Evolutionary conservation across 257 asterid species (phyloP), one percentile per base, ranked within the genome.

Genomic region (Eucommia ulmoides): DNA sequence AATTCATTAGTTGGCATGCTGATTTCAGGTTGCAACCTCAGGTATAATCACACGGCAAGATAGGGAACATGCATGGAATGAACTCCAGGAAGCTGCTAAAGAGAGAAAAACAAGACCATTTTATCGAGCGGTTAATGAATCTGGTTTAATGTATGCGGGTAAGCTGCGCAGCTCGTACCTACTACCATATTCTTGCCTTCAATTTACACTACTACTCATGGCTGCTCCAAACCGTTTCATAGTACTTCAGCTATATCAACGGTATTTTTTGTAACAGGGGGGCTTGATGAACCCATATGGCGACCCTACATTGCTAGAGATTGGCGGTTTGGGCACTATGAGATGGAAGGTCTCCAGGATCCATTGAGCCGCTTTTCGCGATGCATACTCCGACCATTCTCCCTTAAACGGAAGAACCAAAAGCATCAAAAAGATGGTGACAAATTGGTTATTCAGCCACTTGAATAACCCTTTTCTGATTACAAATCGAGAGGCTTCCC

Each of bases 101-200:
- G 93, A 74, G 65, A 76, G 74, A 44, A 77, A 74, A 60, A 71
- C 61, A 3, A 76, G 98, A 61, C 94, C 96, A 19, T 85, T 89
- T 56, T 89, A 78, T 64, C 83, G 94, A 45, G 81, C 84, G 20
- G 85, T 73, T 25, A 53, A 82, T 71, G 80, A 82, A 61, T 52
- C 55, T 45, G 94, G 92, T 41, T 71, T 82, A n/a, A 89, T 89
- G 98, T 89, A 85, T 68, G 94, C 98, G 42, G 98, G 98, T 85
- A 78, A 69, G 22, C 7, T 42, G 7, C 2, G n/a, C 20, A 16
- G 15, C 2, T 16, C 15, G n/a, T 16, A 2, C 9, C 7, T 16
- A 42, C 19, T 16, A 10, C 10, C 48, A 6, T 16, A 10, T 42
- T 42, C 20, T 21, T 16, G 3, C 15, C 7, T 42, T n/a, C 7